phyloP scores from a whole-genome alignment of 495 filamentous ascomycete species.

The Niebla homalea region DNA sequence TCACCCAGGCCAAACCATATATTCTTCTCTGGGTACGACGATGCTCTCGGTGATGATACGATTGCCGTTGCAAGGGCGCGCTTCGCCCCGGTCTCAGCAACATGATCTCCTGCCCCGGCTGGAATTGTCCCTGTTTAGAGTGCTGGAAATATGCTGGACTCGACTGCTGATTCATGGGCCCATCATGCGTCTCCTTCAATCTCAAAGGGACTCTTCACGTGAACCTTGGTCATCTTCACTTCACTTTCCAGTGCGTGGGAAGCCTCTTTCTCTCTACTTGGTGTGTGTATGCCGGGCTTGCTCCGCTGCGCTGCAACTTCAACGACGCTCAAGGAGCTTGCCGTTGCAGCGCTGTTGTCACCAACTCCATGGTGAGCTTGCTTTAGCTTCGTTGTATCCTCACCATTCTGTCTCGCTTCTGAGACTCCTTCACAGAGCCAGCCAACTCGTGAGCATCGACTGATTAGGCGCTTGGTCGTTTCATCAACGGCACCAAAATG shows the following conservation, averaged over 20 bases:
- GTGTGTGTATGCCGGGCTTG: conserved; percentile 75
- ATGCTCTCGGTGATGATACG: too few species aligned
- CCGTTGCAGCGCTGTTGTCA: conserved; percentile 28
- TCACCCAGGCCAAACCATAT: too few species aligned
- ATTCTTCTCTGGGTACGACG: too few species aligned
- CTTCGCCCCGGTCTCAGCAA: too few species aligned
- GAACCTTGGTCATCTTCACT: neutral
- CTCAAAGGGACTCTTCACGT: conserved; percentile 16
- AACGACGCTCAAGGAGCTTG: conserved; percentile 50
- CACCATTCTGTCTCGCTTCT: conserved; percentile 17
- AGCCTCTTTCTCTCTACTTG: conserved; percentile 36
- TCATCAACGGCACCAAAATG: conserved; percentile 89
- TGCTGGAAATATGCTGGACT: too few species aligned
- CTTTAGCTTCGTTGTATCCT: conserved; percentile 24
- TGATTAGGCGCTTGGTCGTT: conserved; percentile 73
- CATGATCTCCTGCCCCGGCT: too few species aligned
- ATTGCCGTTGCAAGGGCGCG: too few species aligned
- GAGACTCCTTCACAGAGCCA: conserved; percentile 53
- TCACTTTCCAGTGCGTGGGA: neutral
- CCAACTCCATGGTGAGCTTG: conserved; percentile 30
- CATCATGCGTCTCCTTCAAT: conserved; percentile 13
- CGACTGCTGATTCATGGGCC: too few species aligned
- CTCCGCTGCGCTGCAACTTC: conserved; percentile 69
- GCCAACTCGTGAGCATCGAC: conserved; percentile 65
- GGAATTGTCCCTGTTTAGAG: too few species aligned